Base-by-base conservation (phyloP, 352 stramenopile genomes). In the Blastocystis sp. region DNA sequence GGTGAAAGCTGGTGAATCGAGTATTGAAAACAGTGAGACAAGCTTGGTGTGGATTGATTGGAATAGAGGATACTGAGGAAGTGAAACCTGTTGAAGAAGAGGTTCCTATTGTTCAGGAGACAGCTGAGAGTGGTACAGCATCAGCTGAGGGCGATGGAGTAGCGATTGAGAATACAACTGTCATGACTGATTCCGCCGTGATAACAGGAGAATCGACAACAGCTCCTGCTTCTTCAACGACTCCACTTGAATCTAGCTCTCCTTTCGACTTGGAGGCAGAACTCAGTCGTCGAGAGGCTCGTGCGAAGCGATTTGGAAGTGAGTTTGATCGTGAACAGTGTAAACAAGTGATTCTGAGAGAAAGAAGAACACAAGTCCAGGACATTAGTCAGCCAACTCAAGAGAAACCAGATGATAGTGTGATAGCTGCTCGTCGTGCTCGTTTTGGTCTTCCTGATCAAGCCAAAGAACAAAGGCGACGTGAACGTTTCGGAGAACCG, bases 291-390 rank as follows among this genome's bases (percentile, higher is more conserved):
- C 69, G 69, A 22, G 69, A 81, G 24, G 51, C 17, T 7, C 40
- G 69, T 33, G 44, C 33, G 11, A 81, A 81, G 42, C 48, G 53
- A 33, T 81, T 81, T 37, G 69, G 69, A 15, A n/a, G 33, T 11
- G 37, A 24, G 1, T 81, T 81, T 51, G 48, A 81, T 59, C 69
- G 69, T 11, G 69, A 81, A n/a, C 44, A 42, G 5, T 81, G 69
- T 60, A 3, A 54, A 33, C 17, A 59, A 54, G 27, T 64, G 69
- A 48, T 81, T 24, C 42, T 81, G 13, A 51, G 27, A 33, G 35
- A 17, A 33, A 15, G 60, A 42, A 35, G 57, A 15, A 35, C n/a
- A 11, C 7, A 6, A 6, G 5, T 15, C 11, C n/a, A 35, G 7
- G n/a, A 17, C 57, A 35, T 35, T 27, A 7, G 6, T 64, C n/a